Percentiles rank a stretch among this genome's conserved stretches.
Evolutionary conservation across 768 basidiomycete species (phyloP).

Genomic region (Auriculariales sp.): DNA sequence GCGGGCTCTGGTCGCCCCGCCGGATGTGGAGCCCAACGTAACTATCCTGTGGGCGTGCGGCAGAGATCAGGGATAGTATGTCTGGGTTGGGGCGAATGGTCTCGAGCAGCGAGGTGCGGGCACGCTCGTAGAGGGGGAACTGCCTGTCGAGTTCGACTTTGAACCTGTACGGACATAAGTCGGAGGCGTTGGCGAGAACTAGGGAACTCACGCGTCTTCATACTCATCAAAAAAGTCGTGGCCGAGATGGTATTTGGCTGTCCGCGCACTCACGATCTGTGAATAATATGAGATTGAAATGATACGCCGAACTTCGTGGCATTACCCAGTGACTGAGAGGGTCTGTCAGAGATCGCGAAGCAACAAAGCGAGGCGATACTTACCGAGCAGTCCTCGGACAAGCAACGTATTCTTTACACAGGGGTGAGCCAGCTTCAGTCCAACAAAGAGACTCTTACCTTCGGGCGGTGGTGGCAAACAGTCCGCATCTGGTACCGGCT

Average conservation of each 20-base stretch:
- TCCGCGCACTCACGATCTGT: conserved; percentile 48
- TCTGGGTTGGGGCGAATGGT: conserved; percentile 40
- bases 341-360: conserved; percentile 3
- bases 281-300: neutral
- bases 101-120: conserved; percentile 30
- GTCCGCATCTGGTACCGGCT: conserved; percentile 51
- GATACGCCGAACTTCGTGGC: conserved; percentile 4
- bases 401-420: conserved; percentile 44
- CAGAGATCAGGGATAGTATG: conserved; percentile 30
- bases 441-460: conserved; percentile 23
- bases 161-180: neutral
- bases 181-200: neutral
- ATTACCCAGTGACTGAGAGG: conserved; percentile 50
- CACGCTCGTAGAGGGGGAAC: conserved; percentile 36
- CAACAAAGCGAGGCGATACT: conserved; percentile 10
- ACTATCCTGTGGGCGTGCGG: conserved; percentile 32
- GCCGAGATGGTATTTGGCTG: conserved; percentile 50
- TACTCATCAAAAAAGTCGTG: conserved; percentile 40
- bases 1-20: conserved; percentile 39
- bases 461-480: conserved; percentile 48
- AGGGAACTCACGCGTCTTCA: conserved; percentile 41
- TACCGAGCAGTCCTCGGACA: conserved; percentile 57
- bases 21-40: conserved; percentile 52
- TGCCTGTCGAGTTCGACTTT: conserved; percentile 24
- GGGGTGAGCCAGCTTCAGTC: conserved; percentile 3